phyloP scores from a whole-genome alignment of 1,284 basidiomycete species.

The Ustanciosporium gigantosporum region DNA sequence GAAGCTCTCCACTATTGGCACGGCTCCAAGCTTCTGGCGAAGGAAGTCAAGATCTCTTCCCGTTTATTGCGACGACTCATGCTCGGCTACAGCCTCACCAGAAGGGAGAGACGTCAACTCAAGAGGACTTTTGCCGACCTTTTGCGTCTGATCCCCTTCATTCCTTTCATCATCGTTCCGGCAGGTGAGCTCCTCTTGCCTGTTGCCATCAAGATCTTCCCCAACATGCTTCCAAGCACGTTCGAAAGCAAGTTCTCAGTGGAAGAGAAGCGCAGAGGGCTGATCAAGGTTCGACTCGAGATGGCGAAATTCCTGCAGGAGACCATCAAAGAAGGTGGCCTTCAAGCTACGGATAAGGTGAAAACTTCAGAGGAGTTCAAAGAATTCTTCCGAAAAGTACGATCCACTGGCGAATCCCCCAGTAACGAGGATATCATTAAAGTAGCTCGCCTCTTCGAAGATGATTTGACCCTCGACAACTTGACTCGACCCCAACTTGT shows the following conservation, averaged over 20 bases:
- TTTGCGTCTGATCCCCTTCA: conserved; percentile 88
- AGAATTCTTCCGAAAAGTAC: conserved; percentile 98
- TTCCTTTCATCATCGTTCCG: conserved; percentile 91
- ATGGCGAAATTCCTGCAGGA: conserved; percentile 99
- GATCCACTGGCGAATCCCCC: conserved; percentile 91
- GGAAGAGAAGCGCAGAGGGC: conserved; percentile 94
- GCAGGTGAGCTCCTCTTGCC: conserved; percentile 99
- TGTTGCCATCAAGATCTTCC: conserved; percentile 94
- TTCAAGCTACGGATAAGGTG: conserved; percentile 80
- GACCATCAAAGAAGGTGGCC: conserved; percentile 88
- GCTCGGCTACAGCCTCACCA: conserved; percentile 85
- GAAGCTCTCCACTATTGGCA: conserved; percentile 97
- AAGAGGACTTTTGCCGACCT: conserved; percentile 91
- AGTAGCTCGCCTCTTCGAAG: conserved; percentile 94
- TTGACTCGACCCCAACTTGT: conserved; percentile 94
- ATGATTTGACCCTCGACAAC: conserved; percentile 97
- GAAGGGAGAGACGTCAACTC: conserved; percentile 90
- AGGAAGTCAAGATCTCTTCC: conserved; percentile 87
- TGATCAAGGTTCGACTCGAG: conserved; percentile 89
- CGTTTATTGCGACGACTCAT: conserved; percentile 89
- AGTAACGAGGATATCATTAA: conserved; percentile 85
- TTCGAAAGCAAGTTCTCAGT: conserved; percentile 88
- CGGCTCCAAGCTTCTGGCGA: conserved; percentile 88
- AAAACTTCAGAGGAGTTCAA: conserved; percentile 94
- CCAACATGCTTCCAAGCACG: conserved; percentile 96